Base-by-base conservation (phyloP, 805 yeast genomes). In the Lipomyces yamanashiensis region DNA sequence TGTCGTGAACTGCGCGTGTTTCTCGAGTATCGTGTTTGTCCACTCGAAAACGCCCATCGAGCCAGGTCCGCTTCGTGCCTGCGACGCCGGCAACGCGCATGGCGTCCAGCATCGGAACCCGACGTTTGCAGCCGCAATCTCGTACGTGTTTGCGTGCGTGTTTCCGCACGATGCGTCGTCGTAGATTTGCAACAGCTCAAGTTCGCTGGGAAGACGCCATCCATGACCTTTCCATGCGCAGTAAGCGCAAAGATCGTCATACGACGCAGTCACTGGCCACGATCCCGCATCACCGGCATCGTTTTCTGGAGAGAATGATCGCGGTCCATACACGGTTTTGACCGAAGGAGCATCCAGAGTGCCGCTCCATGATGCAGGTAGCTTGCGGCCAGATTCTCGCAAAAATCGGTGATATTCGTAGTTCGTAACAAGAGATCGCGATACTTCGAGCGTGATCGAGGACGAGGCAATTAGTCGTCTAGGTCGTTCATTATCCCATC, bases 401-500 rank as follows among this genome's bases (percentile, higher is more conserved):
- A 69, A 34, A 44, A 37, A 68, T 19, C 19, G 37, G 12, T 54
- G 40, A 52, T 63, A 69, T 33, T 69, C 67, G 23, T 54, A 50
- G 43, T 69, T 69, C 9, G 71, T 63, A 36, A 69, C 57, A 33
- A 69, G 54, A 12, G 56, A 43, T 23, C 61, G 59, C n/a, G 64
- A 45, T 6, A 66, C 68, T 23, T 57, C 50, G 67, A 63, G 17
- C 37, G 21, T 23, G 37, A 19, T 17, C 41, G 48, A 19, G 10
- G 12, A 17, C 9, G 40, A 6, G 3, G 21, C 13, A 21, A 44
- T 33, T 36, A 4, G 49, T 6, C 45, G 55, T 21, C 39, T 37
- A 13, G 71, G 71, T 36, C 62, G 63, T 44, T 69, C 71, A 36
- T 69, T 69, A 41, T 69, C 71, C 71, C 71, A 69, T 8, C 64